Evolutionary conservation across 331 rosid species (phyloP).

Genomic region (Ulmus americana): DNA sequence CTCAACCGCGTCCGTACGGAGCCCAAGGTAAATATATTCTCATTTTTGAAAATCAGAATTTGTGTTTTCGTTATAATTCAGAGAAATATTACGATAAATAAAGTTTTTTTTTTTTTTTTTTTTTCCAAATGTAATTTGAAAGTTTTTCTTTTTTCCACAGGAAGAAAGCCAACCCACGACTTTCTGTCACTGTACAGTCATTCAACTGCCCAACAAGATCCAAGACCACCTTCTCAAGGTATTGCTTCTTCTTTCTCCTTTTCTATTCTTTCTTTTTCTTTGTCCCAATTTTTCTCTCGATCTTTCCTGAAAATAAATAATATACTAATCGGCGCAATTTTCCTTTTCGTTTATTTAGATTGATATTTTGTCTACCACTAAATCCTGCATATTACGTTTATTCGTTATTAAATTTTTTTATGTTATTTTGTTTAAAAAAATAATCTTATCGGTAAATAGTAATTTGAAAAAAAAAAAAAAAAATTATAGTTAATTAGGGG

Average conservation of each 20-base stretch:
- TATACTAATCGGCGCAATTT: too few species aligned
- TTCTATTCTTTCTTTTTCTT: too few species aligned
- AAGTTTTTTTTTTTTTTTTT: slow-evolving; percentile 6
- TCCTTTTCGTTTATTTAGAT: too few species aligned
- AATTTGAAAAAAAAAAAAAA: too few species aligned
- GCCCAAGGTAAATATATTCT: slow-evolving; percentile 45
- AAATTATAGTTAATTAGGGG: not conserved
- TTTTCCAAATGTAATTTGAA: slow-evolving; percentile 19
- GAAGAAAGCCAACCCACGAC: slow-evolving; percentile 84
- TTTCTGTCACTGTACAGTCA: slow-evolving; percentile 77
- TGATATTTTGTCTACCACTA: too few species aligned
- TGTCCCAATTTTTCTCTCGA: too few species aligned
- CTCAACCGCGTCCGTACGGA: slow-evolving; percentile 72
- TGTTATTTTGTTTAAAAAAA: too few species aligned
- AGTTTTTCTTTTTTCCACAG: slow-evolving; percentile 33
- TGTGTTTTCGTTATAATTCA: not conserved
- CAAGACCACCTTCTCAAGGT: slow-evolving; percentile 87
- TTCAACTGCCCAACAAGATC: slow-evolving; percentile 74
- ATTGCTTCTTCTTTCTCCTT: slow-evolving; percentile 10
- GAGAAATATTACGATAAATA: not conserved
- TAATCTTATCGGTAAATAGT: too few species aligned
- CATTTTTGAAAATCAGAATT: not conserved
- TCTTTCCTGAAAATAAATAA: too few species aligned
- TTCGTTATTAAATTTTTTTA: too few species aligned
- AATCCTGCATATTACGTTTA: too few species aligned